Percentiles rank a stretch among this genome's conserved stretches.
Evolutionary conservation across 495 filamentous ascomycete genomes (phyloP).

Genomic region (Chaetomium cochliodes): DNA sequence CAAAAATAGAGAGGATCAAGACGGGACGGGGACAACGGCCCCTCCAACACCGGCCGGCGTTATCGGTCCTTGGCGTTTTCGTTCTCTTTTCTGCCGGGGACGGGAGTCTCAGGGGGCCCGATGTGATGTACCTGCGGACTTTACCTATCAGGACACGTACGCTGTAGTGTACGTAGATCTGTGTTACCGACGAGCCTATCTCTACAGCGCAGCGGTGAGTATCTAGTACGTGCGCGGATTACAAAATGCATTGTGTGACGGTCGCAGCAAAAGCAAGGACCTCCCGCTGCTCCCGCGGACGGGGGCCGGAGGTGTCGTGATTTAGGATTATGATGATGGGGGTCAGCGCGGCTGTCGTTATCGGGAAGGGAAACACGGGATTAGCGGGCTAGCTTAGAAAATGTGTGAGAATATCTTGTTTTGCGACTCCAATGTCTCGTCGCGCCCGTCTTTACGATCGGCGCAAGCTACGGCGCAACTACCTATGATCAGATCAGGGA

Average conservation of each 20-base stretch:
- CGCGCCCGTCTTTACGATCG: neutral
- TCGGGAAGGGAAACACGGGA: neutral
- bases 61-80: neutral
- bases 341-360: neutral
- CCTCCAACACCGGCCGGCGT: neutral
- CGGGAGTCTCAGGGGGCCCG: too few species aligned
- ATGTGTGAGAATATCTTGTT: constrained; percentile 1
- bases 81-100: too few species aligned
- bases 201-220: neutral
- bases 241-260: neutral
- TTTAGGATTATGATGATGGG: neutral
- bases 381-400: neutral
- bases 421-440: neutral
- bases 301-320: neutral
- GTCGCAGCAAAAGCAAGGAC: neutral
- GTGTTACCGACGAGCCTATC: neutral
- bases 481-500: neutral
- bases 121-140: too few species aligned
- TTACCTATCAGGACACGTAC: too few species aligned
- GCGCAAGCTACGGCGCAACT: neutral
- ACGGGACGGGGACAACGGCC: neutral
- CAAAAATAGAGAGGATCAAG: too few species aligned
- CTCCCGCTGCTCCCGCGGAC: constrained; percentile 9
- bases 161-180: too few species aligned
- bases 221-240: neutral